A percentile compares a stretch with the other conserved stretches of the same genome.
Evolutionary conservation across 2,329 filamentous ascomycete species (phyloP).

Genomic region (Botrytis pseudocinerea): DNA sequence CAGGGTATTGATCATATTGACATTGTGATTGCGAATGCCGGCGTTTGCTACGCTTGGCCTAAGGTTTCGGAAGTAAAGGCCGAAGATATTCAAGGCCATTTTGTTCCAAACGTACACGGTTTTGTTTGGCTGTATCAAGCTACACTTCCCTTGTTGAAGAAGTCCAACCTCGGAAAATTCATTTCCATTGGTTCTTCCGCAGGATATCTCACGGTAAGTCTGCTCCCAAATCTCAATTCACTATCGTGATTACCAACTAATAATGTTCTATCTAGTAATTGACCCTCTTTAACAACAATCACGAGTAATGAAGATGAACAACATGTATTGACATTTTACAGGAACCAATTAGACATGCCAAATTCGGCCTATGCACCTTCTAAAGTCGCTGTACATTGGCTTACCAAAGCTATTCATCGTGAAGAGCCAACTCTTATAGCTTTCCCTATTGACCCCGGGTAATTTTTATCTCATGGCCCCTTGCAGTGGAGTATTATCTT

Average conservation of each 20-base stretch:
- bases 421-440: slow-evolving; percentile 3
- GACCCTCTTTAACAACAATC: neutral
- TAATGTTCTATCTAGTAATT: neutral
- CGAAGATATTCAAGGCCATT: neutral
- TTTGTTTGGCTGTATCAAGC: slow-evolving; percentile 2
- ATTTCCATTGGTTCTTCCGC: neutral
- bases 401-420: neutral
- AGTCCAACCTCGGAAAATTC: neutral
- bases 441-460: slow-evolving; percentile 1
- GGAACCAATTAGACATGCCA: neutral
- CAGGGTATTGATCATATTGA: slow-evolving; percentile 1
- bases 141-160: neutral
- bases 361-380: neutral
- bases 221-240: neutral
- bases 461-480: neutral
- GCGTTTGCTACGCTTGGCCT: slow-evolving; percentile 24
- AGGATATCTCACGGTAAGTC: neutral
- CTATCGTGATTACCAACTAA: neutral
- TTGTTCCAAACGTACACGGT: neutral
- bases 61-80: neutral
- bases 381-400: neutral
- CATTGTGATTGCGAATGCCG: slow-evolving; percentile 52
- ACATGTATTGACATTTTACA: neutral
- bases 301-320: neutral
- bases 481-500: neutral